Base-by-base conservation (phyloP, 495 filamentous ascomycete genomes). In the Penicillium bialowiezense region DNA sequence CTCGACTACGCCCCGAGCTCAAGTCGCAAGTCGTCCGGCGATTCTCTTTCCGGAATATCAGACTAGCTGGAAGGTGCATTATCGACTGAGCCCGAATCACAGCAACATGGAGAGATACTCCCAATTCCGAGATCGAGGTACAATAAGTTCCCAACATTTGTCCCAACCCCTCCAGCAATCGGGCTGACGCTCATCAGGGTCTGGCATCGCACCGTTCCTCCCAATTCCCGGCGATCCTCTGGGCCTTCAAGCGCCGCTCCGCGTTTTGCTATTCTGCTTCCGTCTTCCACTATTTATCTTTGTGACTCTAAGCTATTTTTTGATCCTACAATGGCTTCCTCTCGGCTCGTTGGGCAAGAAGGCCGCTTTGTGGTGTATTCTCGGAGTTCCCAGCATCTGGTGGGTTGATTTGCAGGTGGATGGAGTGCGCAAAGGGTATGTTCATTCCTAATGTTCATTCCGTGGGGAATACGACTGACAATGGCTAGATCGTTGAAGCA, bases 361-460 rank as follows among this genome's bases (percentile, higher is more conserved):
- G 67, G 83, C 90, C 13, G 76, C 85, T 32, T 63, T 97, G 23
- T 97, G 95, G 92, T 76, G 82, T 38, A 80, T 97, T 35, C 77
- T 99, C 14, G 85, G 82, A 24, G 85, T 91, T 18, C 88, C 90
- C 0, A 91, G 91, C 15, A 85, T 97, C 31, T 97, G 93, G 92
- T 97, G 92, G 91, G 86, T 96, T 41, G 93, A 97, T 68, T 75
- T 99, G 1, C 91, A 97, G 58, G 86, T 99, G 34, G 93, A 97
- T 63, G 90, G 91, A 24, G 93, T 99, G 29, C 86, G 86, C 68
- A 90, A 89, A 74, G 93, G 93, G 75, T 86, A 55, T 41, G 71
- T 70, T n/a, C n/a, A n/a, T n/a, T n/a, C n/a, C n/a, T n/a, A n/a
- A n/a, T n/a, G n/a, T n/a, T n/a, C n/a, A n/a, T n/a, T n/a, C n/a